A percentile compares a stretch with the other conserved stretches of the same genome.
phyloP scores from a whole-genome alignment of 1,139 yeast genomes.

The Oligophagozyma castellii region DNA sequence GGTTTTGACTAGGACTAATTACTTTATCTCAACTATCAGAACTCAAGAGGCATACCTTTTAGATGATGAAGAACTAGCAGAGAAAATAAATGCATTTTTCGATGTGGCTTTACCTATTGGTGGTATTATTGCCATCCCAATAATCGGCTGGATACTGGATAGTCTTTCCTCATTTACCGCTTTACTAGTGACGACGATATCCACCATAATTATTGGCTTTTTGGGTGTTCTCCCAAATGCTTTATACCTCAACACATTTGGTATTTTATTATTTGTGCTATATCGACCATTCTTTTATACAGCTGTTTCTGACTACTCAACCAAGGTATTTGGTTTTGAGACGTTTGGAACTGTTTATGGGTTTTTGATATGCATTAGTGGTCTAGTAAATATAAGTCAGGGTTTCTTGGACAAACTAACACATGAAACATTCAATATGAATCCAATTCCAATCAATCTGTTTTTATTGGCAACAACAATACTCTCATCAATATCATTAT shows the following conservation, averaged over 20 bases:
- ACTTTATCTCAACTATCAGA: constrained; percentile 77
- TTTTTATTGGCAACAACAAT: constrained; percentile 29
- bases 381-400: constrained; percentile 61
- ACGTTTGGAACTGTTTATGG: constrained; percentile 93
- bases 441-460: constrained; percentile 67
- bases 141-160: constrained; percentile 73
- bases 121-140: constrained; percentile 72
- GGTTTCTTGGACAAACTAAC: constrained; percentile 56
- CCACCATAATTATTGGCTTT: constrained; percentile 51
- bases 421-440: constrained; percentile 49
- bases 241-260: constrained; percentile 41
- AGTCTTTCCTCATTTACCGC: constrained; percentile 51
- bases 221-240: constrained; percentile 47
- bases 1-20: constrained; percentile 83
- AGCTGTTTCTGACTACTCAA: constrained; percentile 79
- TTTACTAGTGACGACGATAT: constrained; percentile 36
- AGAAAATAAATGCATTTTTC: constrained; percentile 53
- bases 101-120: constrained; percentile 82
- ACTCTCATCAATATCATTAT: constrained; percentile 4
- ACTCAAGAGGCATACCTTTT: constrained; percentile 65
- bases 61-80: constrained; percentile 39
- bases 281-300: constrained; percentile 90
- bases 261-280: constrained; percentile 59
- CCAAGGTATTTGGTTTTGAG: constrained; percentile 85
- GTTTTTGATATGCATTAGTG: constrained; percentile 66